phyloP scores from a whole-genome alignment of 1,284 basidiomycete genomes.

The Athelia psychrophila region DNA sequence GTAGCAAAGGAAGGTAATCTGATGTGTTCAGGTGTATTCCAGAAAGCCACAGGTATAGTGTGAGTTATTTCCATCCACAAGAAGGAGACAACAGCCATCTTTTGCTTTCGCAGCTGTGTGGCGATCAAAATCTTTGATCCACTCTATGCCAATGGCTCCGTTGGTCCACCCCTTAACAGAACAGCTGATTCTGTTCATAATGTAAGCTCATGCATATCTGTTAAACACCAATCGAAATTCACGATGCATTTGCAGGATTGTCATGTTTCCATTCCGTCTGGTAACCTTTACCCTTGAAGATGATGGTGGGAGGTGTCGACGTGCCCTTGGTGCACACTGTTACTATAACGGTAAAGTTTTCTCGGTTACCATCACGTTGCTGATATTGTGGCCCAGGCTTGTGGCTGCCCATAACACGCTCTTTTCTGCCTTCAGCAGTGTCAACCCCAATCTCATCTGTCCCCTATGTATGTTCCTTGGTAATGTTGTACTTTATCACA shows the following conservation, averaged over 20 bases:
- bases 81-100: slow-evolving; percentile 12
- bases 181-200: neutral
- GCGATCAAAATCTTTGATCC: slow-evolving; percentile 24
- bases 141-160: slow-evolving; percentile 21
- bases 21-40: slow-evolving; percentile 16
- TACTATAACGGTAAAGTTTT: slow-evolving; percentile 26
- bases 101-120: slow-evolving; percentile 17
- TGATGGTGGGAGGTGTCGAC: slow-evolving; percentile 1
- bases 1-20: slow-evolving; percentile 21
- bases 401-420: slow-evolving; percentile 12
- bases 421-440: slow-evolving; percentile 5
- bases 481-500: slow-evolving; percentile 13
- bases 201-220: neutral
- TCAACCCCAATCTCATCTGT: slow-evolving; percentile 24
- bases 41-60: slow-evolving; percentile 25
- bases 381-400: slow-evolving; percentile 19
- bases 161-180: slow-evolving; percentile 3
- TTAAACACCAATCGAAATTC: neutral
- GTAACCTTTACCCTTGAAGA: neutral
- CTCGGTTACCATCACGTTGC: slow-evolving; percentile 16
- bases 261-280: neutral
- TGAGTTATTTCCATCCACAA: slow-evolving; percentile 28
- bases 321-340: slow-evolving; percentile 27
- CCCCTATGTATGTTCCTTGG: slow-evolving; percentile 15
- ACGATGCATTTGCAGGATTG: slow-evolving; percentile 1